These are phyloP conservation scores for Eucalyptus cladocalyx DNA, from an alignment of 345 rosid species.

Conservation along the genomic window DNA sequence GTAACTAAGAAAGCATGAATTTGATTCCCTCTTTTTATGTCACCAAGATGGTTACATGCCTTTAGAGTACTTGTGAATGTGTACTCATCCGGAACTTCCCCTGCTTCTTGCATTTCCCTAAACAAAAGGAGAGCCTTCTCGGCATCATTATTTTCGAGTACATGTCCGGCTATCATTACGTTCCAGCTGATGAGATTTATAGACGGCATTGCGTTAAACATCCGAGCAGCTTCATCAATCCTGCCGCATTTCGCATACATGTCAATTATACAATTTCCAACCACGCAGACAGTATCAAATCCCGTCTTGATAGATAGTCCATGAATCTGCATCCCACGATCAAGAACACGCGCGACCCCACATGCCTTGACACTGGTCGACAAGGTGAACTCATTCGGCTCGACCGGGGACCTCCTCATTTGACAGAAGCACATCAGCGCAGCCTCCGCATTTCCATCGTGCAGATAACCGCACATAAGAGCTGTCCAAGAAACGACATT, in stretches of 20 bases:
- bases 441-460: conserved; percentile 18
- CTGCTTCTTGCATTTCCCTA: conserved; percentile 24
- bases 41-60: conserved; percentile 49
- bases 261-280: conserved; percentile 65
- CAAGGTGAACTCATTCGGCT: conserved; percentile 66
- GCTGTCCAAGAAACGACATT: conserved; percentile 59
- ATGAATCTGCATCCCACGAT: conserved; percentile 59
- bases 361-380: conserved; percentile 69
- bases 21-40: conserved; percentile 36
- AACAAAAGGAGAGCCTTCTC: conserved; percentile 54
- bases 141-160: conserved; percentile 26
- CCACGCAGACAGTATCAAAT: conserved; percentile 36
- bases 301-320: conserved; percentile 45
- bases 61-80: conserved; percentile 62
- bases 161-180: conserved; percentile 58
- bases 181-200: conserved; percentile 67
- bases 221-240: conserved; percentile 35
- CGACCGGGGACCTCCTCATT: conserved; percentile 24
- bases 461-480: conserved; percentile 65
- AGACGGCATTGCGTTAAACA: conserved; percentile 33
- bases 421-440: conserved; percentile 30
- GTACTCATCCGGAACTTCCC: conserved; percentile 46
- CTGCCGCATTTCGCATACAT: conserved; percentile 76
- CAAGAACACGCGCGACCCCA: conserved; percentile 24
- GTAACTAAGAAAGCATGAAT: conserved; percentile 52